Conservation (phyloP, 768 basidiomycete genomes). For the Boletellus emodensis region DNA sequence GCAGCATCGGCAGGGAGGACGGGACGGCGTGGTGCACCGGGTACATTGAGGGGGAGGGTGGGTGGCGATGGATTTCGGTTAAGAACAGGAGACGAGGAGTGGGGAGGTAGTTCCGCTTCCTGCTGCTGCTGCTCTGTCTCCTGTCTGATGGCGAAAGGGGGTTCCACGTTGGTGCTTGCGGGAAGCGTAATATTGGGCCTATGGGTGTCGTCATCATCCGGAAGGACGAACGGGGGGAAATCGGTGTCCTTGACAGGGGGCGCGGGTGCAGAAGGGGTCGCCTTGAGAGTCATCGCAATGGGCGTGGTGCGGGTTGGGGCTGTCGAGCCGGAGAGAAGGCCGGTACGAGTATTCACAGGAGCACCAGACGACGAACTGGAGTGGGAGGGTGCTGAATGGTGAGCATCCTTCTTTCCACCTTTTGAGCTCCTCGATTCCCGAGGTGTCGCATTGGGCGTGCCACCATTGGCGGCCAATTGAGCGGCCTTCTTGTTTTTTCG, state of each 20-base stretch:
- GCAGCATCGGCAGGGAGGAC: conserved; percentile 35
- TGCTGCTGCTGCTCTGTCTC: conserved; percentile 13
- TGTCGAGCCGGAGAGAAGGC: conserved; percentile 52
- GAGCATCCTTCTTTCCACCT: conserved; percentile 36
- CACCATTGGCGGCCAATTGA: conserved; percentile 55
- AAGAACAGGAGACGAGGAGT: conserved; percentile 11
- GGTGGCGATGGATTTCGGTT: conserved; percentile 39
- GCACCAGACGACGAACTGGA: conserved; percentile 7
- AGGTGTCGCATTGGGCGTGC: conserved; percentile 31
- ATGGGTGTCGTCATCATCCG: conserved; percentile 51
- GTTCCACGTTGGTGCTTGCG: conserved; percentile 3
- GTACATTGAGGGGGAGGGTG: conserved; percentile 50
- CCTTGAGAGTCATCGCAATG: conserved; percentile 66
- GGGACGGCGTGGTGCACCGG: conserved; percentile 47
- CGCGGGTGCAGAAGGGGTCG: conserved; percentile 73
- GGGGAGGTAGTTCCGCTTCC: conserved; percentile 8
- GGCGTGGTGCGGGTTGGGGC: conserved; percentile 60
- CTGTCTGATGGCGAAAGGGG: not conserved
- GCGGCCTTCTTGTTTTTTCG: conserved; percentile 96
- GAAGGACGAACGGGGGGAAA: conserved; percentile 61
- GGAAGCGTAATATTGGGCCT: not conserved
- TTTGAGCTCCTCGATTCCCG: conserved; percentile 33
- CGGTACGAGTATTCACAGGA: conserved; percentile 13
- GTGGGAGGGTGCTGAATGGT: conserved; percentile 18
- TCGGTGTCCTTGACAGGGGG: conserved; percentile 74